These are phyloP conservation scores for Talaromyces thailandensis DNA, from an alignment of 495 filamentous ascomycete species.

Conservation along the genomic window DNA sequence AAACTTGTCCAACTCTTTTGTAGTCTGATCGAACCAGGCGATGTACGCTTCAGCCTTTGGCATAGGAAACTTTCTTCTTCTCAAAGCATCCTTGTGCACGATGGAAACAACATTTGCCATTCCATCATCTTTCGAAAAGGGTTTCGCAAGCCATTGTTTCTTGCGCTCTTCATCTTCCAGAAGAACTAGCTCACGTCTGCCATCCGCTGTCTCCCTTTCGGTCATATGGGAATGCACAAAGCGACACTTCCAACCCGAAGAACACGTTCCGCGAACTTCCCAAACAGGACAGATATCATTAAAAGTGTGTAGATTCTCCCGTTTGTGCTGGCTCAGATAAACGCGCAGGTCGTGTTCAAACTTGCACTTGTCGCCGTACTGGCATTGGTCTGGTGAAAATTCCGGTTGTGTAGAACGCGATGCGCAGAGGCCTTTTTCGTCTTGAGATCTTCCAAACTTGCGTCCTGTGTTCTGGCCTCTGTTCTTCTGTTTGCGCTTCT, in stretches of 20 bases:
- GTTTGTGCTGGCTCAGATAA: slow-evolving; percentile 76
- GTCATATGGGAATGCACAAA: slow-evolving; percentile 74
- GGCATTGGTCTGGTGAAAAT: slow-evolving; percentile 64
- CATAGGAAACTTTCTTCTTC: slow-evolving; percentile 54
- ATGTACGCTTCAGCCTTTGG: slow-evolving; percentile 66
- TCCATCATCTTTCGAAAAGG: slow-evolving; percentile 44
- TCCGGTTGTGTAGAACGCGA: slow-evolving; percentile 57
- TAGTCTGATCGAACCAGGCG: slow-evolving; percentile 60
- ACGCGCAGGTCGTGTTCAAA: slow-evolving; percentile 72
- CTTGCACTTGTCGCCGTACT: slow-evolving; percentile 67
- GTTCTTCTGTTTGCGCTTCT: slow-evolving; percentile 56
- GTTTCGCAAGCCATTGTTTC: slow-evolving; percentile 24
- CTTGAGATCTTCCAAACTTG: slow-evolving; percentile 72
- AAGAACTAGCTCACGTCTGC: slow-evolving; percentile 71
- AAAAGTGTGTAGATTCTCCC: slow-evolving; percentile 67
- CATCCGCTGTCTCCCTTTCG: slow-evolving; percentile 65
- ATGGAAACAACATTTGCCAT: slow-evolving; percentile 64
- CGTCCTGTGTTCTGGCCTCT: slow-evolving; percentile 81
- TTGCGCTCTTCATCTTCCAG: slow-evolving; percentile 44
- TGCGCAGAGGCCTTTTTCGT: slow-evolving; percentile 69
- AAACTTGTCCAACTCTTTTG: slow-evolving; percentile 43
- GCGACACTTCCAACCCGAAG: slow-evolving; percentile 85
- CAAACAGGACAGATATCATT: slow-evolving; percentile 71
- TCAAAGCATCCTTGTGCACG: slow-evolving; percentile 58
- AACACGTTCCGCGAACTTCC: slow-evolving; percentile 65